Evolutionary conservation across 2,329 filamentous ascomycete species (phyloP), one percentile per base, ranked within the genome.

Genomic region (Huntiella abstrusa): DNA sequence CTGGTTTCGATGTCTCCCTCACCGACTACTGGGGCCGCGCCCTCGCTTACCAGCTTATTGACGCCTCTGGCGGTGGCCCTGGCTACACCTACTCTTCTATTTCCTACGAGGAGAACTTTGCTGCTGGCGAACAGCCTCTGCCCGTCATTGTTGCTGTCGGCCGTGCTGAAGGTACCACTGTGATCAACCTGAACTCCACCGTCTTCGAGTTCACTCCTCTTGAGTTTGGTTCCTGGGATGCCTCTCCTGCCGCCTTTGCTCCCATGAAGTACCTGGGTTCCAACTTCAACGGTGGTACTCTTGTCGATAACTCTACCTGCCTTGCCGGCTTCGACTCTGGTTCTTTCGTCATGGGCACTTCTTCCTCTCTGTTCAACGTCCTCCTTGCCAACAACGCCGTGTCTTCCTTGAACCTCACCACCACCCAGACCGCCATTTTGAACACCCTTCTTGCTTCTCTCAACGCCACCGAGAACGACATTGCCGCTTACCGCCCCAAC

Each of bases 11-110:
- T 33, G 73, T 72, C 3, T 81, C 83, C 6, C 69, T 94, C 48
- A 94, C 87, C 0, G 87, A 95, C 63, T 85, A 85, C 60, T 93
- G 86, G 80, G 83, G 83, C 22, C 80, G 86, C 49, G 83, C 83
- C 41, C 69, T 94, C n/a, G 79, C 79, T 1, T 92, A 81, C 61
- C 86, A 94, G 62, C 71, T 94, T 41, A 72, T 94, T 57, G 82
- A 88, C 57, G 80, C 74, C 4, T 70, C 69, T 1, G 63, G 82
- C 51, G 87, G 86, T 35, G 86, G 83, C 0, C 75, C 80, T 11
- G 68, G 66, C 11, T 86, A 80, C 56, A 94, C 86, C 3, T 93
- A 79, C 64, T 92, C 84, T 3, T 91, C 83, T 3, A 66, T 67
- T 54, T 64, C 59, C 62, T 54, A 64, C 38, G 58, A 70, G 45